Evolutionary conservation across 768 basidiomycete species (phyloP).

Genomic region (Guyanaporus albipodus): DNA sequence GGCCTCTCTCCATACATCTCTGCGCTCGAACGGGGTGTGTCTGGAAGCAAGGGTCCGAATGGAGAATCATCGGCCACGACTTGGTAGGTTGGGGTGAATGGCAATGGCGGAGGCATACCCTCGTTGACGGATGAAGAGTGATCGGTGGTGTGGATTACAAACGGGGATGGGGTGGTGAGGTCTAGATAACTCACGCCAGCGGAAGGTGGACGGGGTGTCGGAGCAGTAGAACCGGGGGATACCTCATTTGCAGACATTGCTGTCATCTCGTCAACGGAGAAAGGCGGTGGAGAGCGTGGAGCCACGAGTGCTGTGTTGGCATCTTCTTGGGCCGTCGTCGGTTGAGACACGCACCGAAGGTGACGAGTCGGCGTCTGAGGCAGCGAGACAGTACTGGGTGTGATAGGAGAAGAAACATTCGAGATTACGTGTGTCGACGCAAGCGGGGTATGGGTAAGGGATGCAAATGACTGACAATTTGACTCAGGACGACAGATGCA

Average conservation of each 20-base stretch:
- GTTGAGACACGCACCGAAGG: conserved; percentile 17
- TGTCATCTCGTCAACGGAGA: not conserved
- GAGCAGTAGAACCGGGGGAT: not conserved
- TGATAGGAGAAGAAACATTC: conserved; percentile 34
- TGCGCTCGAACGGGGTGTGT: conserved; percentile 27
- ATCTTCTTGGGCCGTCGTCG: conserved; percentile 10
- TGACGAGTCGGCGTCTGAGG: conserved; percentile 15
- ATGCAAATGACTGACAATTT: conserved; percentile 38
- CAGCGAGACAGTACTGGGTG: conserved; percentile 11
- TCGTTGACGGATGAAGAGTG: not conserved
- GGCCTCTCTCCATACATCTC: conserved; percentile 26
- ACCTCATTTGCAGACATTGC: not conserved
- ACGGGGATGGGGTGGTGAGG: conserved; percentile 2
- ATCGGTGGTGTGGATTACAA: conserved; percentile 8
- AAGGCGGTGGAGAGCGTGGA: not conserved
- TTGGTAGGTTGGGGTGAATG: conserved; percentile 18
- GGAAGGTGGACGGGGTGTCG: not conserved
- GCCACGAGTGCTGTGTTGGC: not conserved
- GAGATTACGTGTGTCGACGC: conserved; percentile 47
- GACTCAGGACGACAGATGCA: not conserved
- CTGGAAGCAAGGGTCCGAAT: conserved; percentile 29
- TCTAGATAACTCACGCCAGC: not conserved
- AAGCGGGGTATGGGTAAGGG: conserved; percentile 44
- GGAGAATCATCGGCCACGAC: conserved; percentile 25
- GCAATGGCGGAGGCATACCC: conserved; percentile 1